Percentiles rank a stretch among this genome's conserved stretches.
Conservation (phyloP, 768 basidiomycete genomes). For the Chiua virens region DNA sequence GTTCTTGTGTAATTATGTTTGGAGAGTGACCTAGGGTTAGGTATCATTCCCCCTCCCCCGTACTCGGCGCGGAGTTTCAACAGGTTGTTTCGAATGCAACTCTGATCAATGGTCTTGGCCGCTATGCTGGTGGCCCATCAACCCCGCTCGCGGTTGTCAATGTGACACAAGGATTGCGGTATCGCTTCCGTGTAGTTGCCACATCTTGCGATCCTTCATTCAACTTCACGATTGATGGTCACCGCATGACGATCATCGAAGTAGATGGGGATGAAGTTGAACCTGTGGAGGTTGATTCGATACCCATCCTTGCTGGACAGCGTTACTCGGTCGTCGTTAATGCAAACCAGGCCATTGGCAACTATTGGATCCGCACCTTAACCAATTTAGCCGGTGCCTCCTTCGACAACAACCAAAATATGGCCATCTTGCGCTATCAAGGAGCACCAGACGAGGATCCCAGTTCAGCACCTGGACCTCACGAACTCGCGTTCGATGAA, state of each 20-base stretch:
- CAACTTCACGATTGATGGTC: slow-evolving; percentile 45
- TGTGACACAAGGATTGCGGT: slow-evolving; percentile 41
- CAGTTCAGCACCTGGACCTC: slow-evolving; percentile 27
- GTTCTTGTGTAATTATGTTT: too few relatives aligned
- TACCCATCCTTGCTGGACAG: slow-evolving; percentile 35
- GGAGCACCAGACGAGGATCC: slow-evolving; percentile 48
- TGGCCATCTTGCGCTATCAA: slow-evolving; percentile 51
- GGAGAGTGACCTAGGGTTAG: too few relatives aligned
- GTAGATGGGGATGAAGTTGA: slow-evolving; percentile 43
- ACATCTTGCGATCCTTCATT: slow-evolving; percentile 47
- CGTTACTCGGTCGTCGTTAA: slow-evolving; percentile 45
- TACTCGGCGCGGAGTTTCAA: too few relatives aligned
- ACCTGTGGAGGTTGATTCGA: slow-evolving; percentile 44
- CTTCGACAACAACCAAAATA: slow-evolving; percentile 40
- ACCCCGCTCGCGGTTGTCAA: slow-evolving; percentile 43
- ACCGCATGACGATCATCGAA: slow-evolving; percentile 52
- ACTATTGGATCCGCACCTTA: slow-evolving; percentile 55
- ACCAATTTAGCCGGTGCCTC: slow-evolving; percentile 27
- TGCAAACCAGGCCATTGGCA: slow-evolving; percentile 45
- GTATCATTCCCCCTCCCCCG: too few relatives aligned
- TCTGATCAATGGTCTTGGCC: slow-evolving; percentile 30
- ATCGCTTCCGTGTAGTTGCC: slow-evolving; percentile 53
- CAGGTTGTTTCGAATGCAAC: too few relatives aligned
- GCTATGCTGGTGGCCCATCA: slow-evolving; percentile 41
- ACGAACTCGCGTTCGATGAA: slow-evolving; percentile 36